Base-by-base conservation (phyloP, 2,329 filamentous ascomycete species). In the Gaeumannomyces tritici region DNA sequence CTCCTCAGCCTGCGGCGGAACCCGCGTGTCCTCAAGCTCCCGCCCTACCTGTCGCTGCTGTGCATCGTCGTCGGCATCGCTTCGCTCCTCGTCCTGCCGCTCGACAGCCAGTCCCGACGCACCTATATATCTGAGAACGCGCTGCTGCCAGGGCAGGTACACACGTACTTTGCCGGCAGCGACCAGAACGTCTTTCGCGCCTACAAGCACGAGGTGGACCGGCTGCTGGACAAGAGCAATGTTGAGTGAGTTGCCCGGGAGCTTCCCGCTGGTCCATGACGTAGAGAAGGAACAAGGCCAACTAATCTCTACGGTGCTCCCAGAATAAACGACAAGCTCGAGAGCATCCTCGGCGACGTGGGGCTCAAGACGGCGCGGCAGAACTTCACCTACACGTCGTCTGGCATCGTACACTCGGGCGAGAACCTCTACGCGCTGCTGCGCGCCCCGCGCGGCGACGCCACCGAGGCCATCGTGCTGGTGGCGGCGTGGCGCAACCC, bases 101-200 rank as follows among this genome's bases (percentile, higher is more conserved):
- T 98, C 61, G 84, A 98, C 74, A 85, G 93, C 67, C 96, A 98
- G 78, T 96, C 92, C 60, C 87, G 95, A 67, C 83, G 85, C 64
- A 99, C 93, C 1, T 99, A 99, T 75, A 95, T 99, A 63, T 98
- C 93, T 56, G 95, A 99, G 75, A 99, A 99, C 73, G 95, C 95
- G 13, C 85, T 99, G 42, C 80, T 99, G 18, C 95, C 95, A 0
- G 95, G 93, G 2, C 95, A 99, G 75, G 95, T 98, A 11, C 93
- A 98, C 76, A 96, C 95, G 1, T 99, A 99, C 75, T 99, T 99
- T 72, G 88, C 90, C 8, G 95, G 95, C 24, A 96, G 91, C 74
- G 95, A 99, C 73, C 93, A 98, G 78, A 90, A 97, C 74, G 85
- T 98, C 66, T 93, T 98, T 71, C 84, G 92, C 58, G 95, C 91